phyloP scores from a whole-genome alignment of 2,329 filamentous ascomycete genomes.

The Ceratocystis ficicola region DNA sequence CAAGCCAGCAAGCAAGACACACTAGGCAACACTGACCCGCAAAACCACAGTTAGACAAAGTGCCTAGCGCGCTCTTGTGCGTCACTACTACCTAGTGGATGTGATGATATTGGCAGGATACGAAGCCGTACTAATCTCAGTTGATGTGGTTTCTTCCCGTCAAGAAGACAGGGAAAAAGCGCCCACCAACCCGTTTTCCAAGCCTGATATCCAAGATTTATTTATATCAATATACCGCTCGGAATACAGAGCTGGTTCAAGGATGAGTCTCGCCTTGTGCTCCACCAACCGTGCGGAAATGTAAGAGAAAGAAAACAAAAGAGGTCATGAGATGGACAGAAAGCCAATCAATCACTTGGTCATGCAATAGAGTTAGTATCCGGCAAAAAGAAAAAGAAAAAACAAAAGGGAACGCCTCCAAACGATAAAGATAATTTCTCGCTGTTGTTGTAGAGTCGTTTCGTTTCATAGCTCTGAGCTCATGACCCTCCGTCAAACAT shows the following conservation, averaged over 20 bases:
- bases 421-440: background rate
- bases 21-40: background rate
- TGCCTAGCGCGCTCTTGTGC: background rate
- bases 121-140: slow-evolving; percentile 24
- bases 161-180: background rate
- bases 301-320: slow-evolving; percentile 12
- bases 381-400: background rate
- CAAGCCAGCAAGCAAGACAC: background rate
- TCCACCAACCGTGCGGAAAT: slow-evolving; percentile 59
- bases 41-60: background rate
- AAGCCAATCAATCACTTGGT: slow-evolving; percentile 22
- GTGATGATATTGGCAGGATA: background rate
- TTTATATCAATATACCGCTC: slow-evolving; percentile 49
- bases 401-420: background rate
- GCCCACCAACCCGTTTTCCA: slow-evolving; percentile 16
- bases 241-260: slow-evolving; percentile 59
- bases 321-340: slow-evolving; percentile 10
- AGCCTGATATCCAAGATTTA: slow-evolving; percentile 6
- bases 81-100: background rate
- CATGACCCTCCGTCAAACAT: slow-evolving; percentile 36
- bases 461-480: slow-evolving; percentile 22
- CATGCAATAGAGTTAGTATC: slow-evolving; percentile 3
- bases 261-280: slow-evolving; percentile 63
- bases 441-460: slow-evolving; percentile 19
- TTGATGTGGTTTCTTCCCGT: slow-evolving; percentile 14